Percentiles rank a stretch among this genome's conserved stretches.
Conservation (phyloP, 192 early-diverging fungal genomes). For the Coemansia sp. region DNA sequence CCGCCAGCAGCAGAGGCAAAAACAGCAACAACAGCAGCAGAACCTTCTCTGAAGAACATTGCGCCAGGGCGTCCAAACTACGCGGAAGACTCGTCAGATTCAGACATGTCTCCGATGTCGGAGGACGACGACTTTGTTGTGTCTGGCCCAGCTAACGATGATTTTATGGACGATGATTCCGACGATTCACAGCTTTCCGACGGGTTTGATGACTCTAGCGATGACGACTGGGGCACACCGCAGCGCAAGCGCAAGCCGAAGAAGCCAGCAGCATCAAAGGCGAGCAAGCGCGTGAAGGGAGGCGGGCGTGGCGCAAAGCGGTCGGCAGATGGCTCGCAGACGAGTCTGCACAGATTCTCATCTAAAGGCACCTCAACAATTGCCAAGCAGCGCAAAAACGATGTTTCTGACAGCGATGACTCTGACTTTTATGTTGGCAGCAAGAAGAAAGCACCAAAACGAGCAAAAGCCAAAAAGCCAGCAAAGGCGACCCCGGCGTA, state of each 20-base stretch:
- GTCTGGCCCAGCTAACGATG: constrained; percentile 22
- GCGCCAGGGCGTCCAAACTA: constrained; percentile 16
- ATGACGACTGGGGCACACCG: constrained; percentile 50
- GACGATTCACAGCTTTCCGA: constrained; percentile 36
- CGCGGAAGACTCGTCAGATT: constrained; percentile 29
- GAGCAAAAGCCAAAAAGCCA: constrained; percentile 36
- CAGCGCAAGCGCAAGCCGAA: constrained; percentile 55
- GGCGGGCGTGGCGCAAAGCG: not conserved
- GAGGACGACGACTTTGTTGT: constrained; percentile 44
- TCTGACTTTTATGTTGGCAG: constrained; percentile 43
- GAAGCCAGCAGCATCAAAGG: constrained; percentile 26
- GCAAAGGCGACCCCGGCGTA: constrained; percentile 27
- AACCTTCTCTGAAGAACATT: no score
- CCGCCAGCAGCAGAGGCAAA: not conserved
- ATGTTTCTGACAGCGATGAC: constrained; percentile 49
- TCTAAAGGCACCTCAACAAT: constrained; percentile 5
- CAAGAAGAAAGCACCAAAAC: constrained; percentile 28
- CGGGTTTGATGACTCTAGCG: constrained; percentile 47
- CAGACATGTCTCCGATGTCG: constrained; percentile 31
- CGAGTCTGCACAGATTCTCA: constrained; percentile 10
- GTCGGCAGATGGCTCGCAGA: constrained; percentile 8
- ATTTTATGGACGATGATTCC: constrained; percentile 57
- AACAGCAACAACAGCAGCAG: constrained; percentile 6
- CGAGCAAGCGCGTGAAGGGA: constrained; percentile 48
- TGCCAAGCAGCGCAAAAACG: constrained; percentile 14